phyloP scores from a whole-genome alignment of 2,329 filamentous ascomycete species.

The Fusarium clavum region DNA sequence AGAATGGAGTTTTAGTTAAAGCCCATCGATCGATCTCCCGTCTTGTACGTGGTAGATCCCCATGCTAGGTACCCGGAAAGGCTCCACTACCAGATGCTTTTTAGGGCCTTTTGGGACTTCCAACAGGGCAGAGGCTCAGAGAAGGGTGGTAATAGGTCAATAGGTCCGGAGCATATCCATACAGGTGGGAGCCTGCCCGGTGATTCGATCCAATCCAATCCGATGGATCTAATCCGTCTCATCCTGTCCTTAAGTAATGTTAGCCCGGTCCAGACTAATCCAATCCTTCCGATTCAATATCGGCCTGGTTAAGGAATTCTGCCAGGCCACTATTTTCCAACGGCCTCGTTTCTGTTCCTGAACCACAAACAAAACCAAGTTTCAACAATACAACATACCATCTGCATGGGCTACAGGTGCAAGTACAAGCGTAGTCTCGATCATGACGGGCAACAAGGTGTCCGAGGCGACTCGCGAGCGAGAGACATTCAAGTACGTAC shows the following conservation, averaged over 20 bases:
- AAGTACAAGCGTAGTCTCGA: neutral
- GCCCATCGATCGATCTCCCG: conserved; percentile 22
- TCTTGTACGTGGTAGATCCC: conserved; percentile 16
- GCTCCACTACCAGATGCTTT: conserved; percentile 8
- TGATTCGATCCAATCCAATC: neutral
- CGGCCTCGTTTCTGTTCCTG: conserved; percentile 1
- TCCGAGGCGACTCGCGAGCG: conserved; percentile 47
- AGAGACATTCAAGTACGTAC: conserved; percentile 49
- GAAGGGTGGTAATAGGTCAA: conserved; percentile 15
- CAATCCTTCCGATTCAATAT: conserved; percentile 6
- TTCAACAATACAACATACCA: neutral
- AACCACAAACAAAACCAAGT: neutral
- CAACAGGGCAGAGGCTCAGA: neutral
- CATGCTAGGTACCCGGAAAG: neutral
- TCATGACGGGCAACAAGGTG: conserved; percentile 20
- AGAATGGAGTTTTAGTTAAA: conserved; percentile 10
- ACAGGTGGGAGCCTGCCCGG: neutral
- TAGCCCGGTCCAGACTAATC: neutral
- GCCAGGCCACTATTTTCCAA: conserved; percentile 2
- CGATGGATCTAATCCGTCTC: neutral
- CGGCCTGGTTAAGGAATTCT: conserved; percentile 5
- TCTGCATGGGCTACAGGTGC: conserved; percentile 1
- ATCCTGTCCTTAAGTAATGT: conserved; percentile 17
- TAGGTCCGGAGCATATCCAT: conserved; percentile 6
- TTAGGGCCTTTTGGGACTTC: neutral